Conservation (phyloP, 257 asterid genomes). For the Sherardia arvensis region DNA sequence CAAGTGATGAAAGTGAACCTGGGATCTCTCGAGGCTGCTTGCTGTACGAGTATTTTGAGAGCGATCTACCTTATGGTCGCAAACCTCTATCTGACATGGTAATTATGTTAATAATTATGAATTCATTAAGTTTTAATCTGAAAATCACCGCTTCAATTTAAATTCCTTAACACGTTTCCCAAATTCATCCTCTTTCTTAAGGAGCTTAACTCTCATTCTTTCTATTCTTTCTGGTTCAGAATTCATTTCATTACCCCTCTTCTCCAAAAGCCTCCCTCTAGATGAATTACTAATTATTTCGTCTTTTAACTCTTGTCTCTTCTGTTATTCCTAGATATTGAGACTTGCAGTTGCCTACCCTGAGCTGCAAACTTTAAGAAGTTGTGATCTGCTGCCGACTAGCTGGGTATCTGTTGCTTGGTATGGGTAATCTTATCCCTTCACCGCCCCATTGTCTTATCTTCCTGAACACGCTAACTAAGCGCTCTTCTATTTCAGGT, state of each 20-base stretch:
- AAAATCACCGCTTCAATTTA: too few relatives aligned
- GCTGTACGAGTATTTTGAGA: conserved; percentile 72
- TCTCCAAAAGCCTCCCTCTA: neutral
- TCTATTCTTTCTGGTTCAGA: too few relatives aligned
- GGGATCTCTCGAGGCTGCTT: conserved; percentile 61
- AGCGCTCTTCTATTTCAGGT: conserved; percentile 35
- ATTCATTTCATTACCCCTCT: too few relatives aligned
- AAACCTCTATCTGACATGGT: conserved; percentile 71
- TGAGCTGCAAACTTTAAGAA: conserved; percentile 60
- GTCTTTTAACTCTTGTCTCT: conserved; percentile 1
- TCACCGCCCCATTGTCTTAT: too few relatives aligned
- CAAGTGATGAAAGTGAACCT: conserved; percentile 86
- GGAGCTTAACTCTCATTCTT: too few relatives aligned
- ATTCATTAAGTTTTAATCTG: too few relatives aligned
- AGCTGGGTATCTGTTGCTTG: conserved; percentile 99
- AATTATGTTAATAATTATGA: too few relatives aligned
- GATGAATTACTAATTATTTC: neutral
- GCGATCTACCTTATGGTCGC: conserved; percentile 64
- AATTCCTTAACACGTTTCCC: too few relatives aligned
- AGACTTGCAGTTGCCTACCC: conserved; percentile 59
- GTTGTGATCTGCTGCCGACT: conserved; percentile 74
- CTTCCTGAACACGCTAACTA: too few relatives aligned
- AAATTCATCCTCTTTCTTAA: too few relatives aligned
- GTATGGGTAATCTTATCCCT: conserved; percentile 22
- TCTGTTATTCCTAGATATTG: conserved; percentile 43